Evolutionary conservation across 192 early-diverging fungal genomes (phyloP), one percentile per base, ranked within the genome.

Genomic region (Jimgerdemannia lactiflua): DNA sequence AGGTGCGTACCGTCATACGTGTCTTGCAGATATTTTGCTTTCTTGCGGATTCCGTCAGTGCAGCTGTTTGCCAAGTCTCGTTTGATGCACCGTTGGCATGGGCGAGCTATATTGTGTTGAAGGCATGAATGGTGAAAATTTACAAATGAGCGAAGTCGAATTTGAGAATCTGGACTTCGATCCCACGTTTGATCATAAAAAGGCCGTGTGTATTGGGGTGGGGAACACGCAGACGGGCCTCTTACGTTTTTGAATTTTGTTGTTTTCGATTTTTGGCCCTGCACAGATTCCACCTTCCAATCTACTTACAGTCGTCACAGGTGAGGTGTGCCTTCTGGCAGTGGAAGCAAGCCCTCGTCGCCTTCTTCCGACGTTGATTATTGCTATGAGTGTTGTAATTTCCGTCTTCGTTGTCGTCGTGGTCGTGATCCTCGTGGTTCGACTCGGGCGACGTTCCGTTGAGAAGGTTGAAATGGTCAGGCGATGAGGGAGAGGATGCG

Each of bases 1-100:
- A 29, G 29, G 29, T 29, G 29, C 79, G 39, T 77, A 64, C 71
- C 82, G 64, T 86, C 86, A 54, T 86, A 84, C 39, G 81, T 79
- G 67, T 94, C 95, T 74, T 92, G 86, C 68, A 96, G 83, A 72
- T 98, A 97, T 84, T 98, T 98, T 41, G 95, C 95, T 79, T 92
- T 95, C 78, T 96, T 98, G 75, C 95, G 88, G 39, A 85, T 80
- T 19, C 95, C 95, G 74, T 97, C 96, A 3, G 91, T 87, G 75
- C 97, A 97, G 4, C 92, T 90, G 39, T 75, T 81, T 3, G 83
- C 90, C 20, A 95, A 78, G 42, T 93, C 95, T 69, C 91, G 82
- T 83, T 95, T 97, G 20, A 94, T 85, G 76, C 97, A 98, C 3
- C 95, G 91, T 43, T 86, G 86, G 75, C 97, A 98, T 43, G 97